Conservation (phyloP, 2,329 filamentous ascomycete genomes). For the Fusarium xylarioides region DNA sequence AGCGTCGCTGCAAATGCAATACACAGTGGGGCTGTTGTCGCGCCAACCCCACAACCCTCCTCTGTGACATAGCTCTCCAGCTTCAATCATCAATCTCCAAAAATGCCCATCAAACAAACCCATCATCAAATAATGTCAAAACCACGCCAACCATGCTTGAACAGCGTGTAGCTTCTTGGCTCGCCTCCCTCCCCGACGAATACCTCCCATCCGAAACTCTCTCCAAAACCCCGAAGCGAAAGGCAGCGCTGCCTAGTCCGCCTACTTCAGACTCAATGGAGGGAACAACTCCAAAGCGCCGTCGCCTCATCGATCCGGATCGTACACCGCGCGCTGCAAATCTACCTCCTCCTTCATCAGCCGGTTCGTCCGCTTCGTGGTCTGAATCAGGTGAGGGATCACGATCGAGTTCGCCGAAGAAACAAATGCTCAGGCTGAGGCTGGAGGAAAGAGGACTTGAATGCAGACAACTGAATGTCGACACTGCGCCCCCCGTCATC, state of each 20-base stretch:
- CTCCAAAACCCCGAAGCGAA: neutral
- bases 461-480: neutral
- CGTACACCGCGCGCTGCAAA: neutral
- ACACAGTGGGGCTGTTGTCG: neutral
- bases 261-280: constrained; percentile 1
- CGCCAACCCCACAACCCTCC: neutral
- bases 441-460: constrained; percentile 20
- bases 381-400: constrained; percentile 15
- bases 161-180: neutral
- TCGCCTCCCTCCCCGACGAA: constrained; percentile 1
- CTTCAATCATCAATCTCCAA: neutral
- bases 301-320: neutral
- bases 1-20: neutral
- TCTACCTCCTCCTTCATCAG: neutral
- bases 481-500: neutral
- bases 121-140: neutral
- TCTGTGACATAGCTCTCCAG: constrained; percentile 1
- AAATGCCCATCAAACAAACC: neutral
- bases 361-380: constrained; percentile 1
- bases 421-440: constrained; percentile 20
- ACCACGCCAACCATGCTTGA: neutral
- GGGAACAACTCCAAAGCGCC: neutral
- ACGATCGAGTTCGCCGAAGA: constrained; percentile 24
- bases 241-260: neutral
- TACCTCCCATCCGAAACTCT: neutral